Conservation (phyloP, 345 rosid genomes). For the Eucalyptus erythrocorys region DNA sequence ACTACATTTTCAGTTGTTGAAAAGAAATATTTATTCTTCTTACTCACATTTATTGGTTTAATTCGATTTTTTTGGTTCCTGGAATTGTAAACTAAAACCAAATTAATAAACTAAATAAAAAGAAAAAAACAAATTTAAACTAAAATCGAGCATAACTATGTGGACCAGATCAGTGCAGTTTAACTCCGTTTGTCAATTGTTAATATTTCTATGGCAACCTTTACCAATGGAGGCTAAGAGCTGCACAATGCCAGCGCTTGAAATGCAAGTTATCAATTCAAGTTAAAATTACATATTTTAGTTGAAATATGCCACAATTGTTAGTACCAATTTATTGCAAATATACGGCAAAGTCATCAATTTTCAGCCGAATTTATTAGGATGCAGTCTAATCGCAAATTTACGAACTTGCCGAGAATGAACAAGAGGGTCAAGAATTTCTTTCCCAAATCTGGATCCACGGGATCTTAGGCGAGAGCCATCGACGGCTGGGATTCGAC, state of each 20-base stretch:
- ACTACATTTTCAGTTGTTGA: neutral
- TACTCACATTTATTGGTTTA: neutral
- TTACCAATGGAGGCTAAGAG: neutral
- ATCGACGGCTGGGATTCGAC: rapidly evolving
- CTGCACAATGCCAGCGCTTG: neutral
- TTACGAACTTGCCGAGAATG: neutral
- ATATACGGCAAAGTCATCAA: neutral
- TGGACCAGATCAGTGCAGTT: neutral
- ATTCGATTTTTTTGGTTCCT: neutral
- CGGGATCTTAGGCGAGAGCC: neutral
- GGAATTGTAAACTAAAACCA: neutral
- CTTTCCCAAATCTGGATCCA: neutral
- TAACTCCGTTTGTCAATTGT: neutral
- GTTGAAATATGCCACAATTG: neutral
- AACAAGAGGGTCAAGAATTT: neutral
- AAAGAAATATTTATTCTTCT: neutral
- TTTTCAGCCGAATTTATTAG: neutral
- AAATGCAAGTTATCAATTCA: neutral
- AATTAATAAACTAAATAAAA: neutral
- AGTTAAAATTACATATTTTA: neutral
- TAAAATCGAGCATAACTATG: neutral
- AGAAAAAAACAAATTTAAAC: neutral
- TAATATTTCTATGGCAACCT: neutral
- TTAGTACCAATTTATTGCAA: rapidly evolving
- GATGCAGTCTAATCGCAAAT: rapidly evolving